Base-by-base conservation (phyloP, 106 monocot species). In the Platanthera zijinensis region DNA sequence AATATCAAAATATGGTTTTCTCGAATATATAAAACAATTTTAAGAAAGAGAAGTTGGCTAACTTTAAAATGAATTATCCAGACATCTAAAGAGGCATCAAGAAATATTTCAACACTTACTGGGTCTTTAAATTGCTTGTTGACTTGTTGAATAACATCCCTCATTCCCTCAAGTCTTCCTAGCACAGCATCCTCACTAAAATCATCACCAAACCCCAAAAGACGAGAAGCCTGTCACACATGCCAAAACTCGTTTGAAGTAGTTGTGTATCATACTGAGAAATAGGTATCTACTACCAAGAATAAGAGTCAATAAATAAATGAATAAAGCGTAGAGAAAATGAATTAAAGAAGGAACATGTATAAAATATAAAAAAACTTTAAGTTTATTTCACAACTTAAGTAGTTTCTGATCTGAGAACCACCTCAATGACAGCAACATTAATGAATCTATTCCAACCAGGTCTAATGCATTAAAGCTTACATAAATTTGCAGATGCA, bases 51-150 rank as follows among this genome's bases (percentile, higher is more conserved):
- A 48, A 48, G 14, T 17, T 71, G 48, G 48, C 48, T 48, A 28
- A 12, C 70, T 48, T 15, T 48, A 71, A 48, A 48, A 6, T 17
- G 70, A n/a, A 48, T 71, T 71, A 48, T 71, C n/a, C 0, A 71
- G 10, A 46, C 47, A 71, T 17, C 10, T 48, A 11, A 48, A 71
- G 48, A 48, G 48, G 48, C 17, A 48, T 69, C 45, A 69, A 69
- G 30, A 69, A 63, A 46, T 45, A 15, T 10, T 30, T 71, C 7
- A 4, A 51, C 39, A 46, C 72, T 87, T 83, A 95, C 91, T 48
- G 96, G 93, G 76, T 97, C 86, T 79, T 91, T 97, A 72, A 97
- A 97, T 82, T 97, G 96, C 56, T 56, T 85, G 80, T 97, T 97
- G 54, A 97, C 96, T 97, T 94, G 91, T 79, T 97, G 91, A 77